Base-by-base conservation (phyloP, 176 grass and related monocot species). In the Juncus inflexus region DNA sequence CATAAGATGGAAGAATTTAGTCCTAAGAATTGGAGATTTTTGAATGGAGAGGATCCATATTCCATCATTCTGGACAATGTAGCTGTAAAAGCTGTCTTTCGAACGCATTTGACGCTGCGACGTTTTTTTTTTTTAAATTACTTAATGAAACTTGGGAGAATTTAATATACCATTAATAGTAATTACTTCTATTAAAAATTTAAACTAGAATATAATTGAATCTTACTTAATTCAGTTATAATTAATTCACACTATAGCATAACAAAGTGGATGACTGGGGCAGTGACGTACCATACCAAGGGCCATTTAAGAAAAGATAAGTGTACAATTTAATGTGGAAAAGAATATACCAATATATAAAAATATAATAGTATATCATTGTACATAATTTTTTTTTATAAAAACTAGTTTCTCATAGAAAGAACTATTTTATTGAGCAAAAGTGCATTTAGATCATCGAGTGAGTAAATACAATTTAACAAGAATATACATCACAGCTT, bases 21-120 rank as follows among this genome's bases (percentile, higher is more conserved):
- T 47, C 9, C 9, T 47, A 47, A 2, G 15, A 71, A 60, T 12
- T 58, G 68, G 68, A 58, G 68, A 9, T 3, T 15, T 9, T 71
- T 12, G 15, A 71, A 28, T 28, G 19, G 19, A 28, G 19, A 28
- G 19, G 19, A 28, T 28, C 19, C 19, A 28, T 28, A 28, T 28
- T 28, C 43, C 43, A 6, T 57, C 36, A 47, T 14, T 12, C 42
- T 43, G 52, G 39, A 71, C 68, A 52, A 35, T 45, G 54, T 59
- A 71, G 40, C 54, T 40, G 68, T 71, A 71, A 60, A 71, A 71
- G 37, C 67, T 42, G 13, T 71, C 57, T 71, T 55, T 28, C 4
- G 52, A 39, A 59, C 54, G 39, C 57, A 71, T 58, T 58, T 71
- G 14, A 12, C 54, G 54, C 54, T 57, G 54, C 54, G 13, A 8